Base-by-base conservation (phyloP, 768 basidiomycete species). In the Mycena pura region DNA sequence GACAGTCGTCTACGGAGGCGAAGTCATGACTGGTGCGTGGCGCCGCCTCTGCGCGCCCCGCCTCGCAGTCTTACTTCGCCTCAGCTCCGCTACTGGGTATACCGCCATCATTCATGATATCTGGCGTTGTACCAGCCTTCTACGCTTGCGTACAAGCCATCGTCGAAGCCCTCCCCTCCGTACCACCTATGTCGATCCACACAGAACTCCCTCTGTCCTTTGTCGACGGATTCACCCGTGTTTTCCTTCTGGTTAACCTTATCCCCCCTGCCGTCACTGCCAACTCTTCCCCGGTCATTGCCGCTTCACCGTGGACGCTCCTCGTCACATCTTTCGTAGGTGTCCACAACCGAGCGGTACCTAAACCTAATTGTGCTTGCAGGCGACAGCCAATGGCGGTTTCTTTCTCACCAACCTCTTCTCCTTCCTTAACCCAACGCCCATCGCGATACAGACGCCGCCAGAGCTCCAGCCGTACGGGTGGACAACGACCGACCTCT, bases 401-500 rank as follows among this genome's bases (percentile, higher is more conserved):
- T 93, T 92, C 80, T 91, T 96, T 80, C 68, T 92, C 64, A 81
- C 84, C 29, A 91, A 89, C 76, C 77, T 90, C 45, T 84, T 90
- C 76, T 89, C 88, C 34, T 86, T 93, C 75, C 80, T 93, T 39
- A 84, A 88, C 60, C 91, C 93, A 0, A 86, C 87, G 6, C 78
- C 89, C 0, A 79, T 93, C 59, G 69, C 83, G 6, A 73, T 95
- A 21, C 79, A 86, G 31, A 94, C 93, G 0, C 95, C 95, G 1
- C 81, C 88, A 0, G 95, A 96, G 71, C 81, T 97, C 8, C 80
- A 81, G 52, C 83, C 92, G 0, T 90, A 89, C 57, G 95, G 95
- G 13, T 96, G 95, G 95, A 90, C 87, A 40, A 86, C 87, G 22
- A 83, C 86, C 0, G 95, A 96, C 70, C 73, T 95, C 28, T 96